A percentile compares a stretch with the other conserved stretches of the same genome.
Conservation (phyloP, 2,329 filamentous ascomycete genomes). For the Tolypocladium tropicale region DNA sequence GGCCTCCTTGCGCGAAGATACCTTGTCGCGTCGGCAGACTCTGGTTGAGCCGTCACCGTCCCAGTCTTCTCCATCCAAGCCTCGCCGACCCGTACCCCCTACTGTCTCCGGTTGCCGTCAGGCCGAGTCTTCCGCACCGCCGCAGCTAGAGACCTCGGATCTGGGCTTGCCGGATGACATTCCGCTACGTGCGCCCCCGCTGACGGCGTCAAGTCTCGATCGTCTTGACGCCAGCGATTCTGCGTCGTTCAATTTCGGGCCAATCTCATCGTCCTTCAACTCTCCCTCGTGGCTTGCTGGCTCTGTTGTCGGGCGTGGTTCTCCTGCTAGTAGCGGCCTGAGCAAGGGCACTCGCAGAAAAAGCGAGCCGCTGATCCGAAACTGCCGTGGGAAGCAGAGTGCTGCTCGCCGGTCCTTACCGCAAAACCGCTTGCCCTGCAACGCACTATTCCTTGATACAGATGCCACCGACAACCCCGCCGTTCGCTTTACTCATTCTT, state of each 20-base stretch:
- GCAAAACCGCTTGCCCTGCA: conserved; percentile 10
- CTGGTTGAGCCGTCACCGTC: not conserved
- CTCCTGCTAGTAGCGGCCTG: conserved; percentile 10
- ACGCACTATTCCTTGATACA: not conserved
- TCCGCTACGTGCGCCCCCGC: conserved; percentile 8
- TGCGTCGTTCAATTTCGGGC: conserved; percentile 17
- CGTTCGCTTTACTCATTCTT: not conserved
- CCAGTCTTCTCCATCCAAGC: not conserved
- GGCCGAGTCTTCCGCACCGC: conserved; percentile 12
- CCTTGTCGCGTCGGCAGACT: not conserved
- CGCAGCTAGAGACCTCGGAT: conserved; percentile 7
- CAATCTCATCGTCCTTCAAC: conserved; percentile 15
- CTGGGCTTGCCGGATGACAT: conserved; percentile 11
- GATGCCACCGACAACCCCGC: not conserved
- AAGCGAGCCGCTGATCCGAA: conserved; percentile 23
- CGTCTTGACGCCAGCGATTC: not conserved
- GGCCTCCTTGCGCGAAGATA: not conserved
- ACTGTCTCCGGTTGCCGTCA: conserved; percentile 11
- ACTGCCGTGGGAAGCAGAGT: conserved; percentile 9
- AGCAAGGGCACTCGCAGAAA: conserved; percentile 17
- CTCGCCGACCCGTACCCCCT: not conserved
- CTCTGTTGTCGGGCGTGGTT: conserved; percentile 8
- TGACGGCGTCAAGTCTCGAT: conserved; percentile 4
- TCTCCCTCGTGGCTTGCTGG: conserved; percentile 17
- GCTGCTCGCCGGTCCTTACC: conserved; percentile 20